Conservation (phyloP, 2,329 filamentous ascomycete genomes). For the Gnomoniopsis smithogilvyi region DNA sequence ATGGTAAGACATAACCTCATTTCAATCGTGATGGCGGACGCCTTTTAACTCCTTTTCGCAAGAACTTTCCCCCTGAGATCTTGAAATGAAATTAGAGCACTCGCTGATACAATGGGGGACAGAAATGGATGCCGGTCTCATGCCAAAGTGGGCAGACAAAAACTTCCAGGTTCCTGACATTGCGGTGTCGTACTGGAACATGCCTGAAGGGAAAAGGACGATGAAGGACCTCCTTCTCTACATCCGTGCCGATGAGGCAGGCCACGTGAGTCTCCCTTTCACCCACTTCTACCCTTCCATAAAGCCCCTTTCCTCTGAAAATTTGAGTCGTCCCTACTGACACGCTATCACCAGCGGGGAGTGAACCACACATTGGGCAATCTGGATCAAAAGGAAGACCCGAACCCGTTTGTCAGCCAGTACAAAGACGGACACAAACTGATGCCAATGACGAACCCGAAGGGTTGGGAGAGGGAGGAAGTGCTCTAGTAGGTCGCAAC, state of each 20-base stretch:
- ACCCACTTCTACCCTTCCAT: too few relatives aligned
- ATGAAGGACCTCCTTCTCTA: conserved; percentile 89
- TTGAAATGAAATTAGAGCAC: too few relatives aligned
- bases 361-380: conserved; percentile 96
- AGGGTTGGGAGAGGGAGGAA: conserved; percentile 81
- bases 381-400: conserved; percentile 78
- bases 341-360: conserved; percentile 50
- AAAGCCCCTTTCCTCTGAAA: too few relatives aligned
- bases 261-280: conserved; percentile 45
- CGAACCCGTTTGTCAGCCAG: conserved; percentile 85
- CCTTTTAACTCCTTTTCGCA: too few relatives aligned
- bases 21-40: too few relatives aligned
- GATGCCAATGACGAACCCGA: conserved; percentile 60
- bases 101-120: too few relatives aligned
- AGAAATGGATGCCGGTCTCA: conserved; percentile 79
- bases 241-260: conserved; percentile 70
- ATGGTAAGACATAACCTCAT: conserved; percentile 23
- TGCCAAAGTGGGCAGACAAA: conserved; percentile 73
- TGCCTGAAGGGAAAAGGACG: conserved; percentile 76
- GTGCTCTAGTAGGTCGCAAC: conserved; percentile 37
- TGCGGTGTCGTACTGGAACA: conserved; percentile 88
- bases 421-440: conserved; percentile 68
- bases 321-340: too few relatives aligned
- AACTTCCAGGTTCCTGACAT: conserved; percentile 81
- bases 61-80: too few relatives aligned